Evolutionary conservation across 352 stramenopile genomes (phyloP).

Genomic region (Pythium insidiosum): DNA sequence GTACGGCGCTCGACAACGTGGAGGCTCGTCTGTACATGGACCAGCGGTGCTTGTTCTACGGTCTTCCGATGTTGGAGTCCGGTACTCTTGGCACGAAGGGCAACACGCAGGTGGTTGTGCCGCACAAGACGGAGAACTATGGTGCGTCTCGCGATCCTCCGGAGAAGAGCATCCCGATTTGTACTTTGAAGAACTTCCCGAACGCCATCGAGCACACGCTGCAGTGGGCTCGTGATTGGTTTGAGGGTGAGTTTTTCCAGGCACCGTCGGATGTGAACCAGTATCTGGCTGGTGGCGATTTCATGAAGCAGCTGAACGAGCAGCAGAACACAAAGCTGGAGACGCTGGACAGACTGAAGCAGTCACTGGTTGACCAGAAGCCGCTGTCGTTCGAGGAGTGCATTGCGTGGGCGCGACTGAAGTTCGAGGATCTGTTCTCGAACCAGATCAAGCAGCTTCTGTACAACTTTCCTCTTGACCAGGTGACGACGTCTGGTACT

Average conservation of each 20-base stretch:
- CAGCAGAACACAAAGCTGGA: slow-evolving; percentile 97
- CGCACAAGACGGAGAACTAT: slow-evolving; percentile 95
- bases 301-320: slow-evolving; percentile 91
- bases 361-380: slow-evolving; percentile 89
- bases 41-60: slow-evolving; percentile 94
- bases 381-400: slow-evolving; percentile 96
- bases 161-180: slow-evolving; percentile 99
- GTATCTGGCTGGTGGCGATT: slow-evolving; percentile 81
- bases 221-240: slow-evolving; percentile 98
- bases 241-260: slow-evolving; percentile 98
- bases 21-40: slow-evolving; percentile 98
- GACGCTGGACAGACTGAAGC: slow-evolving; percentile 89
- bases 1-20: slow-evolving; percentile 98
- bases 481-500: slow-evolving; percentile 94
- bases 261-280: slow-evolving; percentile 94
- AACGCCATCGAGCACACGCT: slow-evolving; percentile 99
- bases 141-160: slow-evolving; percentile 96
- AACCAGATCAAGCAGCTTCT: slow-evolving; percentile 98
- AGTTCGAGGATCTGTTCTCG: slow-evolving; percentile 98
- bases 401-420: slow-evolving; percentile 94
- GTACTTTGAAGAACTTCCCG: slow-evolving; percentile 99
- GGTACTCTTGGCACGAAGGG: slow-evolving; percentile 99
- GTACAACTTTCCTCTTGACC: slow-evolving; percentile 98
- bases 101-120: slow-evolving; percentile 92
- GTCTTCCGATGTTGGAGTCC: slow-evolving; percentile 97